Evolutionary conservation across 2,329 filamentous ascomycete genomes (phyloP).

Genomic region (Plectosphaerella plurivora): DNA sequence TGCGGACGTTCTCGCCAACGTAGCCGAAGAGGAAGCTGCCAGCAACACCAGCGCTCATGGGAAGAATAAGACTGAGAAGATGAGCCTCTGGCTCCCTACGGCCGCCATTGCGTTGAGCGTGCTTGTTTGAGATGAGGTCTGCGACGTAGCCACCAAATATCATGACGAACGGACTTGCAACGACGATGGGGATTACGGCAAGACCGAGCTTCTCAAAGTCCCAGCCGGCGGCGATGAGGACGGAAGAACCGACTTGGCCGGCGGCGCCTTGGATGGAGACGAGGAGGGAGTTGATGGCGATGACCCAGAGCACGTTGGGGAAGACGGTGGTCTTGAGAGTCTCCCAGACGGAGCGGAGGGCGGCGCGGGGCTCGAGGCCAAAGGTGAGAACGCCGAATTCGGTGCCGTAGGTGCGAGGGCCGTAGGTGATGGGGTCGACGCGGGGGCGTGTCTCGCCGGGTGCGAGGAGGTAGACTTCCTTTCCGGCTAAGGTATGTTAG

Average conservation of each 20-base stretch:
- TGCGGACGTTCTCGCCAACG: conserved; percentile 16
- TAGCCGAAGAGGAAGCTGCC: conserved; percentile 26
- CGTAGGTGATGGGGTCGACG: conserved; percentile 10
- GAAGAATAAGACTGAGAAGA: conserved; percentile 23
- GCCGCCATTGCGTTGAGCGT: conserved; percentile 20
- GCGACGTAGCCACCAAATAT: conserved; percentile 23
- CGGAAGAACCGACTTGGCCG: conserved; percentile 16
- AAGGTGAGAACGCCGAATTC: conserved; percentile 26
- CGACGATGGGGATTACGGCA: conserved; percentile 11
- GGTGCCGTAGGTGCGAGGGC: conserved; percentile 21
- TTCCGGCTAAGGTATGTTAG: conserved; percentile 6
- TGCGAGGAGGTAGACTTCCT: conserved; percentile 11
- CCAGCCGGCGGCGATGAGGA: conserved; percentile 18
- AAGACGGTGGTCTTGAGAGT: conserved; percentile 26
- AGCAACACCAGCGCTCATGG: conserved; percentile 20
- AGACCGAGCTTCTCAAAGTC: conserved; percentile 23
- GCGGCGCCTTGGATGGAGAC: conserved; percentile 23
- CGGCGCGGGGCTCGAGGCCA: conserved; percentile 20
- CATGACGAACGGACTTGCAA: conserved; percentile 12
- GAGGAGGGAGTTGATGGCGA: conserved; percentile 24
- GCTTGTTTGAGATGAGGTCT: conserved; percentile 19
- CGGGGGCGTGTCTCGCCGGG: conserved; percentile 12
- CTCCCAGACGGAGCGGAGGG: conserved; percentile 17
- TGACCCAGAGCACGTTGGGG: conserved; percentile 28
- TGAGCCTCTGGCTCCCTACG: conserved; percentile 27